These are phyloP conservation scores for Leucaena leucocephala DNA, from an alignment of 306 rosid species.

Conservation along the genomic window DNA sequence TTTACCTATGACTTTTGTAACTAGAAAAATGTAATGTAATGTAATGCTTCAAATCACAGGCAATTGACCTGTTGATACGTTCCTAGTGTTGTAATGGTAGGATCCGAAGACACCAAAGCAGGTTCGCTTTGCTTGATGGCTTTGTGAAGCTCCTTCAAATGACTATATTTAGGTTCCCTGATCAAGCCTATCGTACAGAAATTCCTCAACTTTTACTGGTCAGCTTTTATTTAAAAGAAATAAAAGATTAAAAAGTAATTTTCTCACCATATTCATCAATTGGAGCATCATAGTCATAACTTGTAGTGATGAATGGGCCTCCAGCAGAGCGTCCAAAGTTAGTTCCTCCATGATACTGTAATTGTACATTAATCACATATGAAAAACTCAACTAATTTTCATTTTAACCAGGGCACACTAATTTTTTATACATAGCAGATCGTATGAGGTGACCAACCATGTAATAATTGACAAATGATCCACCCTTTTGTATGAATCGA, in stretches of 20 bases:
- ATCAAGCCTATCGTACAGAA: constrained; percentile 62
- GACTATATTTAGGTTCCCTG: constrained; percentile 89
- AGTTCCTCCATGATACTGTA: constrained; percentile 97
- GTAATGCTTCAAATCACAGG: constrained; percentile 24
- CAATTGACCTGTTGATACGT: constrained; percentile 77
- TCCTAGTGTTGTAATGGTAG: constrained; percentile 71
- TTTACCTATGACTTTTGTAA: constrained; percentile 5
- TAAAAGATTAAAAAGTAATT: constrained; percentile 2
- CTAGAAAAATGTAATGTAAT: constrained; percentile 22
- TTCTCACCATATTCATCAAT: constrained; percentile 92
- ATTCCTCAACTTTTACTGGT: constrained; percentile 13
- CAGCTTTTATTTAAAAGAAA: no score
- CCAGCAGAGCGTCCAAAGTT: constrained; percentile 97
- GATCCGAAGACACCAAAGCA: constrained; percentile 86
- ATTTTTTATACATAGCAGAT: not conserved
- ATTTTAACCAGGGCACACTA: not conserved
- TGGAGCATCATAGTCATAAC: constrained; percentile 96
- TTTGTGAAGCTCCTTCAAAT: constrained; percentile 80
- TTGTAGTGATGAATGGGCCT: constrained; percentile 92
- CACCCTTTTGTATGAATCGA: constrained; percentile 88
- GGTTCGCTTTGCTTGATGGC: constrained; percentile 82
- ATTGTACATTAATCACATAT: constrained; percentile 35
- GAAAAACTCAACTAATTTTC: constrained; percentile 12
- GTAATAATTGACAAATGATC: constrained; percentile 82
- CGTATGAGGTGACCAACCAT: constrained; percentile 64